Evolutionary conservation across 495 filamentous ascomycete species (phyloP), one percentile per base, ranked within the genome.

Genomic region (Penicillium cosmopolitanum): DNA sequence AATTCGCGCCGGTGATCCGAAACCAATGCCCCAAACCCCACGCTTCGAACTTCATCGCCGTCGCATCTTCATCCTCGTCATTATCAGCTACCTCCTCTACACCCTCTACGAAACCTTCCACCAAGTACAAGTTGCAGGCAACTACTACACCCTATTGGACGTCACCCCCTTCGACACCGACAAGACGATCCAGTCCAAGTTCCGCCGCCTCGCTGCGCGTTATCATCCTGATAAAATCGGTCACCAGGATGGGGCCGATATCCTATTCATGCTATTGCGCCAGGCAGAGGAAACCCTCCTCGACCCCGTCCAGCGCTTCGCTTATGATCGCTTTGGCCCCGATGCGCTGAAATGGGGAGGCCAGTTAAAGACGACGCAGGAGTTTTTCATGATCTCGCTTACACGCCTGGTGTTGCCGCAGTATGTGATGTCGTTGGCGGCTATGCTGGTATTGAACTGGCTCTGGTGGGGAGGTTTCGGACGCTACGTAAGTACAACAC

Each of bases 81-180:
- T 97, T 16, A 73, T 86, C 40, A 69, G 84, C 46, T 98, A 98
- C 75, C 88, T 98, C 18, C 75, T 90, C 58, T 98, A 97, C 79
- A 97, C 91, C 35, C 86, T 98, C 65, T 97, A 93, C 77, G 94
- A 98, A 76, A 88, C 89, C 55, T 91, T 96, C 80, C 88, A 89
- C 73, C 83, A 89, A 47, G 76, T 98, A 3, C 88, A 84, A 42
- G 78, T 81, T 53, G 76, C 79, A 0, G 85, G 88, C 21, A 84
- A 89, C 77, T 96, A 90, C 77, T 98, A 97, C 75, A 74, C 83
- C 47, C 84, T 84, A 44, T 81, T 98, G 0, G 84, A 83, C 15
- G 79, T 96, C 0, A 81, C 87, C 9, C 80, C 85, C 31, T 69
- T 83, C 56, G 89, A 86, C 21, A 84, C 86, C 54, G 92, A 95